A percentile compares a stretch with the other conserved stretches of the same genome.
Conservation (phyloP, 306 rosid species). For the Gillenia trifoliata region DNA sequence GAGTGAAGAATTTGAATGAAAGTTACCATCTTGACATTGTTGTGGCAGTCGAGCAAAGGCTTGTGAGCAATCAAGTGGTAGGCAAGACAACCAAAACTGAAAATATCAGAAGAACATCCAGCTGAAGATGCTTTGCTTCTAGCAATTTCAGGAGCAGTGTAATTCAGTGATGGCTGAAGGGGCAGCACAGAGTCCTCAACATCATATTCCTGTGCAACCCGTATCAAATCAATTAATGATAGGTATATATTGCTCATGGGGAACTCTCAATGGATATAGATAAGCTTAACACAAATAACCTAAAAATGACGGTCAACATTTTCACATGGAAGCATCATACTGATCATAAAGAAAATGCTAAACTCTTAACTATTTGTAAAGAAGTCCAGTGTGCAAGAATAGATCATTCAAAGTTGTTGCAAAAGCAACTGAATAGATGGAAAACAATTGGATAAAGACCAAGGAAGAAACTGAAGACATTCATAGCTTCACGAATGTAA, state of each 20-base stretch:
- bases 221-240: background rate
- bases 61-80: constrained; percentile 85
- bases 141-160: constrained; percentile 95
- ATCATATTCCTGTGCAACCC: constrained; percentile 78
- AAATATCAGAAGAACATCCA: constrained; percentile 77
- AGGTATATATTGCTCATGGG: background rate
- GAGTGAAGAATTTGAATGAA: constrained; percentile 15
- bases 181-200: constrained; percentile 91
- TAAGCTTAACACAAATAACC: background rate
- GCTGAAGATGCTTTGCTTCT: constrained; percentile 48
- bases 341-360: background rate
- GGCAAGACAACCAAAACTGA: constrained; percentile 95
- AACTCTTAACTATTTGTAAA: background rate
- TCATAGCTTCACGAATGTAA: background rate
- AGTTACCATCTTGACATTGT: constrained; percentile 91
- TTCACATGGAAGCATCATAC: constrained; percentile 4
- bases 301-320: background rate
- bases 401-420: background rate
- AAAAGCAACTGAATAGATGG: background rate
- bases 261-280: background rate
- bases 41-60: constrained; percentile 84
- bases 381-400: background rate
- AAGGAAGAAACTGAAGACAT: background rate
- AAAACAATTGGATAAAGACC: background rate
- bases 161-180: constrained; percentile 85